Evolutionary conservation across 2,329 filamentous ascomycete species (phyloP), one percentile per base, ranked within the genome.

Genomic region (Fusarium tjaetaba): DNA sequence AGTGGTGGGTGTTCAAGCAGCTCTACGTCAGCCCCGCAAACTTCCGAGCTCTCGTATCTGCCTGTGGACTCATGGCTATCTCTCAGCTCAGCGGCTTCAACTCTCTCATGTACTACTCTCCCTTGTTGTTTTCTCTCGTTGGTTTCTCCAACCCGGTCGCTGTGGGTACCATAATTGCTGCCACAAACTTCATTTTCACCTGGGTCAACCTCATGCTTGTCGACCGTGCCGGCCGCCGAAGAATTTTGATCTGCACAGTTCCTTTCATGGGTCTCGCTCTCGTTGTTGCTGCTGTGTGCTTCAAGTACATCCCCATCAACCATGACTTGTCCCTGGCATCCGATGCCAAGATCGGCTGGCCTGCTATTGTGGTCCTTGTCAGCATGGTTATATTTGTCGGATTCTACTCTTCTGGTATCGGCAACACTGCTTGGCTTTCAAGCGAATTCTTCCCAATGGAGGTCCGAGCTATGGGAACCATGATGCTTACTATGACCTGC

Each of bases 41-140:
- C 63, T 80, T 85, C 52, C 82, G 86, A 16, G 85, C 85, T 18
- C 78, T 87, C 20, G 76, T 86, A 43, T 79, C 81, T 46, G 86
- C 84, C 6, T 88, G 86, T 61, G 83, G 84, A n/a, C 75, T 87
- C n/a, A 88, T 88, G 85, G 86, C 85, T 24, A 84, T 87, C 46
- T 84, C 81, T 20, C 86, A 88, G 79, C 86, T 88, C 46, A 81
- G 84, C 11, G 86, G 86, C 0, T 87, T 89, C 77, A 89, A 88
- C 68, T 86, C 86, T 4, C 80, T 88, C 42, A 81, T 83, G 68
- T 87, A 88, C 77, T 88, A 88, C 77, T 85, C 84, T 0, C 85
- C 85, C 0, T 84, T 84, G 1, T 77, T 88, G 1, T 88, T 89
- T 72, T 77, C 80, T 2, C 82, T 88, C 7, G 85, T 87, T 32